These are phyloP conservation scores for Onygenales sp. DNA, from an alignment of 2,329 filamentous ascomycete species.

Conservation along the genomic window DNA sequence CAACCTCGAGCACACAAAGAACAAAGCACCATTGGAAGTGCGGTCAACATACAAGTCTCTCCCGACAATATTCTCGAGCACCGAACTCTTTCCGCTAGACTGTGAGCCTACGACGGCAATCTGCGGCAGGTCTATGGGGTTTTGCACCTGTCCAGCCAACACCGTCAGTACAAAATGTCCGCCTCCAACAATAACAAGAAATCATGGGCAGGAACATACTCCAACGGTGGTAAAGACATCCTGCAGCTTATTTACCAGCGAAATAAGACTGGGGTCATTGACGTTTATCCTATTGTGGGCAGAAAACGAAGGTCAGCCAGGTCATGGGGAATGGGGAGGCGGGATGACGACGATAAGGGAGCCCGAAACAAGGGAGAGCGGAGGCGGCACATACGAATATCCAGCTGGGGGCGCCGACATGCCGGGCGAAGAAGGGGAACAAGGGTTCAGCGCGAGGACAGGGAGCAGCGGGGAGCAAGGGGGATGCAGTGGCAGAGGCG, in stretches of 20 bases:
- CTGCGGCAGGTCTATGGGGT: constrained; percentile 96
- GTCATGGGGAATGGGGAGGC: constrained; percentile 12
- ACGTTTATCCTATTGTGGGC: constrained; percentile 52
- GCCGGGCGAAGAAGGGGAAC: constrained; percentile 22
- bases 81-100: constrained; percentile 98
- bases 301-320: constrained; percentile 6
- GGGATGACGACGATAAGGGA: background rate
- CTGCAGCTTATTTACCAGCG: constrained; percentile 95
- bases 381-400: constrained; percentile 33
- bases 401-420: constrained; percentile 35
- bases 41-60: constrained; percentile 77
- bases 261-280: constrained; percentile 60
- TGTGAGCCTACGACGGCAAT: constrained; percentile 98
- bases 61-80: constrained; percentile 96
- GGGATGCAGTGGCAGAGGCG: background rate
- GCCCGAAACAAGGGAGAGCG: constrained; percentile 14
- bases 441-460: background rate
- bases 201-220: constrained; percentile 39
- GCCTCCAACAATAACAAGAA: background rate
- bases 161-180: background rate
- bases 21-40: background rate
- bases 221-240: constrained; percentile 98
- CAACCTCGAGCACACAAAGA: constrained; percentile 3
- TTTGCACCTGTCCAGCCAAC: constrained; percentile 60
- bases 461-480: background rate